Evolutionary conservation across 495 filamentous ascomycete species (phyloP), one percentile per base, ranked within the genome.

Genomic region (Lichina pygmaea): DNA sequence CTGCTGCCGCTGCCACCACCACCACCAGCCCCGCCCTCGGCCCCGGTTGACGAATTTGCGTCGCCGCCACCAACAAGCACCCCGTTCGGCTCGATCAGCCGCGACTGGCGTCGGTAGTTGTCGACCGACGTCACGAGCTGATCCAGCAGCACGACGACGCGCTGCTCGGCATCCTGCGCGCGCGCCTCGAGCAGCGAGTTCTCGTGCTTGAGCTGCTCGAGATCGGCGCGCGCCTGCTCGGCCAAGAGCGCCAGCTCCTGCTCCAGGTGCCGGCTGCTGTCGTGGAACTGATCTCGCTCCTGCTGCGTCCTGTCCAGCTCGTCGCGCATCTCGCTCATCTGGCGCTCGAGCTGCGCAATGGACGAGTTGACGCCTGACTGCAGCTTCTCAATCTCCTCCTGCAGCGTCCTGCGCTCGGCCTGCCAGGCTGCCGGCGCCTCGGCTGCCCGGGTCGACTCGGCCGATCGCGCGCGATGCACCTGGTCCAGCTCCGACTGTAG

Each of bases 51-150:
- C 39, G 55, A 55, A 43, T 59, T 58, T 33, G 54, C 50, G 37
- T 56, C 59, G n/a, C 59, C 40, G 41, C 56, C 55, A 13, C 61
- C 54, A 24, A 44, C 38, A 44, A 56, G 55, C 43, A 47, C 44
- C 48, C 36, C 49, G 43, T 9, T 57, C 11, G 36, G 13, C 33
- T 43, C 65, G 11, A 59, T 51, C 31, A 57, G 56, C 42, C 75
- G 70, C 6, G 73, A 78, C 54, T 80, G 85, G 42, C 89, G 77
- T 41, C 89, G 79, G 59, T 93, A 94, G 53, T 86, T 89, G 58
- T 86, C 86, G 12, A 99, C 89, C 3, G 82, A 91, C 11, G 72
- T 72, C 54, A 86, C 86, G 33, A 99, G 82, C 54, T 94, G 86
- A 56, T 95, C 84, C 30, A 99, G 71, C 16, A 95, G 72, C 55